These are phyloP conservation scores for Stagonosporopsis vannaccii DNA, from an alignment of 2,329 filamentous ascomycete species.

Conservation along the genomic window DNA sequence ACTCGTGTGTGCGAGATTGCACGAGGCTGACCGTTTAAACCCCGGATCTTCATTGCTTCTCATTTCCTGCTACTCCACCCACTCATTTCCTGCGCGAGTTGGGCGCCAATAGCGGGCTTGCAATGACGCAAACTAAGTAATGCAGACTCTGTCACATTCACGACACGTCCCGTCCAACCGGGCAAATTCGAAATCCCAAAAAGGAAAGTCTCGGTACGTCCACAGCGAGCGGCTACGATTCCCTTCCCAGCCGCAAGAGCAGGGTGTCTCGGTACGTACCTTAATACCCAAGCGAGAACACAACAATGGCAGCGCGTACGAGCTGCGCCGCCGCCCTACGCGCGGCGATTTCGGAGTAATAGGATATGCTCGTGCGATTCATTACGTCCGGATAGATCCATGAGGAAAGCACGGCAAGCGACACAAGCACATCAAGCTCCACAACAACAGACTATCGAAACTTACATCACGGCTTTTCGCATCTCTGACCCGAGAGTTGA, in stretches of 20 bases:
- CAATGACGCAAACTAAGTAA: constrained; percentile 15
- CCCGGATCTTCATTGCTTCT: constrained; percentile 27
- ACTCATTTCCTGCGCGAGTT: constrained; percentile 24
- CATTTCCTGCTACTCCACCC: constrained; percentile 23
- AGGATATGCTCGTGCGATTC: not conserved
- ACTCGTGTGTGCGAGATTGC: constrained; percentile 21
- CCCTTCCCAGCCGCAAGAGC: constrained; percentile 15
- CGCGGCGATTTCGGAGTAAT: constrained; percentile 14
- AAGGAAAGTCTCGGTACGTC: constrained; percentile 2
- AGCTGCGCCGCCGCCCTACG: constrained; percentile 10
- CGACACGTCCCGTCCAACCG: constrained; percentile 34
- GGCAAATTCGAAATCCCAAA: not conserved
- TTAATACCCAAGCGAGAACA: constrained; percentile 17
- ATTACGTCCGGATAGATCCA: constrained; percentile 6
- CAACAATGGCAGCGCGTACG: constrained; percentile 4
- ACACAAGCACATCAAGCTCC: constrained; percentile 17
- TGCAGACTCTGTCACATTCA: constrained; percentile 17
- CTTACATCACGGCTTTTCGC: constrained; percentile 13
- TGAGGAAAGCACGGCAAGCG: constrained; percentile 6
- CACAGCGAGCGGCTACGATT: constrained; percentile 11
- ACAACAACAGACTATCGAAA: constrained; percentile 18
- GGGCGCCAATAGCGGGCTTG: constrained; percentile 20
- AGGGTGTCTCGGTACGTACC: constrained; percentile 21
- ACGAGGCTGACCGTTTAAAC: constrained; percentile 30
- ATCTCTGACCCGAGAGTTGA: constrained; percentile 10